Evolutionary conservation across 1,139 yeast species (phyloP).

Genomic region (Zhuliangozyma blackwelliae): DNA sequence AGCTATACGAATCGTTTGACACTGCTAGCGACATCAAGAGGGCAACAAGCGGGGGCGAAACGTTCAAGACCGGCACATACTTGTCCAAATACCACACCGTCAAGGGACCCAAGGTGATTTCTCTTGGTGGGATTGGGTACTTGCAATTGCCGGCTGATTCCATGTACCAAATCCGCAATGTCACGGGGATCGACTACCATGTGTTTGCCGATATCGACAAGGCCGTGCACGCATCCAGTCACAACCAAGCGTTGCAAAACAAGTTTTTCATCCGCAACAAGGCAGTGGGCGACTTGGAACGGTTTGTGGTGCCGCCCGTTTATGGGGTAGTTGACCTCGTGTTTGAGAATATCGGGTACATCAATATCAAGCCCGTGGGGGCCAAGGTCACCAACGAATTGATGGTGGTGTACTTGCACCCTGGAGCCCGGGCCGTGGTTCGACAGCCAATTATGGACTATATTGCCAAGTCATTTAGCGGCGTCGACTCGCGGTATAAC

Average conservation of each 20-base stretch:
- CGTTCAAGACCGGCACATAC: slow-evolving; percentile 32
- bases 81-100: slow-evolving; percentile 34
- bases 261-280: slow-evolving; percentile 23
- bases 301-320: slow-evolving; percentile 63
- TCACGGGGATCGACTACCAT: slow-evolving; percentile 27
- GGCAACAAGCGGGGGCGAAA: slow-evolving; percentile 33
- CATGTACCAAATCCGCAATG: slow-evolving; percentile 40
- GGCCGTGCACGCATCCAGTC: slow-evolving; percentile 16
- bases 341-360: slow-evolving; percentile 62
- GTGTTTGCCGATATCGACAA: slow-evolving; percentile 25
- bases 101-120: slow-evolving; percentile 42
- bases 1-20: slow-evolving; percentile 25
- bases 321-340: slow-evolving; percentile 65
- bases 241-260: slow-evolving; percentile 15
- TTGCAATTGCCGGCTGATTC: slow-evolving; percentile 36
- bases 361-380: slow-evolving; percentile 66
- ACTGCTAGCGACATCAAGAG: slow-evolving; percentile 28
- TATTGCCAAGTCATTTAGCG: slow-evolving; percentile 30
- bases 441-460: slow-evolving; percentile 37
- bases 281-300: slow-evolving; percentile 21
- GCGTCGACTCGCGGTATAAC: slow-evolving; percentile 37
- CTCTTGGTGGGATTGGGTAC: slow-evolving; percentile 61
- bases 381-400: slow-evolving; percentile 24
- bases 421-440: slow-evolving; percentile 25
- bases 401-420: slow-evolving; percentile 30